Conservation (phyloP, 1,139 yeast species). For the Yamadazyma friedrichii region DNA sequence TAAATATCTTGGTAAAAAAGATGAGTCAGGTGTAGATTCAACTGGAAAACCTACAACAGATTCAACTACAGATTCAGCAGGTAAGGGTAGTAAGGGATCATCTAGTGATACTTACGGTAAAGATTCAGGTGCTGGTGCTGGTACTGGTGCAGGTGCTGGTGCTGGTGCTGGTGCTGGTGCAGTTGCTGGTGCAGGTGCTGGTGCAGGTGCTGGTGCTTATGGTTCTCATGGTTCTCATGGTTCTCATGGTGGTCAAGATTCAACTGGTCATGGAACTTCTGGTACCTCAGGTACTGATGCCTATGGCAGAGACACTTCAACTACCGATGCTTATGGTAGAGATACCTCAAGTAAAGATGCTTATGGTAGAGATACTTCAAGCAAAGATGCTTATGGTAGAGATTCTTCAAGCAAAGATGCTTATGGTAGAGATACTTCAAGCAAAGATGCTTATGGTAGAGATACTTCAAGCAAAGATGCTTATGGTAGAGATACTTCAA, state of each 20-base stretch:
- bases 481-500: constrained; percentile 6
- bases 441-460: constrained; percentile 1
- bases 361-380: constrained; percentile 4
- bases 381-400: background rate
- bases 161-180: constrained; percentile 13
- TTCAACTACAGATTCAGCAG: constrained; percentile 20
- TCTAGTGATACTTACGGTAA: constrained; percentile 10
- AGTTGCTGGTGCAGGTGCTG: constrained; percentile 10
- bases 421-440: constrained; percentile 3
- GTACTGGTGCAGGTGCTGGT: constrained; percentile 15
- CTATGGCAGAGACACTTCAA: background rate
- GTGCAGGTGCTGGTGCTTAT: constrained; percentile 13
- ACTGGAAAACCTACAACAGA: constrained; percentile 30
- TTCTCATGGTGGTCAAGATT: constrained; percentile 4
- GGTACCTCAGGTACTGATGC: constrained; percentile 2
- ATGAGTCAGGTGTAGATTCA: constrained; percentile 27
- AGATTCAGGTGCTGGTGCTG: constrained; percentile 10
- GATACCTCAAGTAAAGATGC: constrained; percentile 13
- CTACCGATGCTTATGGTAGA: background rate
- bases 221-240: constrained; percentile 8
- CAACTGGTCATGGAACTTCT: constrained; percentile 5
- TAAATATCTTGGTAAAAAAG: constrained; percentile 27
- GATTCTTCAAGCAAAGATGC: constrained; percentile 13
- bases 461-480: background rate
- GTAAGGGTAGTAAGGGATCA: constrained; percentile 10